Base-by-base conservation (phyloP, 2,329 filamentous ascomycete species). In the Aspergillus novofumigatus region DNA sequence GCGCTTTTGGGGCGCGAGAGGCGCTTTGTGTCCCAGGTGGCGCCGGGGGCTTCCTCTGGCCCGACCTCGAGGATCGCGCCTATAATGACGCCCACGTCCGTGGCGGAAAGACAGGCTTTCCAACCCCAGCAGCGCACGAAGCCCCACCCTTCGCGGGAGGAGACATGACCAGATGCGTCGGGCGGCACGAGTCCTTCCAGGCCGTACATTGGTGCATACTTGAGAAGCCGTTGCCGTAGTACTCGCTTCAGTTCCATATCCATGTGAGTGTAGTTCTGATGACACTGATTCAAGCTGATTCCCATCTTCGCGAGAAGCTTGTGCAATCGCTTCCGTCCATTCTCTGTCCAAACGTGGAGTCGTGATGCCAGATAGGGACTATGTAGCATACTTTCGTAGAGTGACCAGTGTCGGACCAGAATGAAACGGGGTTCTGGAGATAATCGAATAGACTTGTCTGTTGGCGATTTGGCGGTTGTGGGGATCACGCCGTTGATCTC, bases 271-370 rank as follows among this genome's bases (percentile, higher is more conserved):
- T 97, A 99, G 70, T 87, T 93, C 74, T 97, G 94, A 67, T 91
- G 92, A 76, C 92, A 96, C 76, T 99, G 93, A 4, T 88, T 89
- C 41, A 97, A 80, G 68, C 91, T 96, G 55, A 99, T 90, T 32
- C 94, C 94, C 93, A 99, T 99, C 75, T 97, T 99, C 47, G 94
- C 94, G 2, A 99, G 82, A 0, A 99, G 83, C 71, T 97, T 97
- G 74, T 97, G 91, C 21, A 99, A 80, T 52, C 93, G 85, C 72
- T 95, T 96, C 53, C 90, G 83, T 3, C 94, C 94, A 52, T 83
- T 84, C 60, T 97, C 94, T 59, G 88, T 95, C 93, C 94, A 99
- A 49, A 96, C 92, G 74, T 95, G 93, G 49, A 99, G 82, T 32
- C 91, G 85, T 3, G 93, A 91, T 58, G 95, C 93, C 4, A 99